Evolutionary conservation across 257 asterid species (phyloP).

Genomic region (Nicotiana attenuata): DNA sequence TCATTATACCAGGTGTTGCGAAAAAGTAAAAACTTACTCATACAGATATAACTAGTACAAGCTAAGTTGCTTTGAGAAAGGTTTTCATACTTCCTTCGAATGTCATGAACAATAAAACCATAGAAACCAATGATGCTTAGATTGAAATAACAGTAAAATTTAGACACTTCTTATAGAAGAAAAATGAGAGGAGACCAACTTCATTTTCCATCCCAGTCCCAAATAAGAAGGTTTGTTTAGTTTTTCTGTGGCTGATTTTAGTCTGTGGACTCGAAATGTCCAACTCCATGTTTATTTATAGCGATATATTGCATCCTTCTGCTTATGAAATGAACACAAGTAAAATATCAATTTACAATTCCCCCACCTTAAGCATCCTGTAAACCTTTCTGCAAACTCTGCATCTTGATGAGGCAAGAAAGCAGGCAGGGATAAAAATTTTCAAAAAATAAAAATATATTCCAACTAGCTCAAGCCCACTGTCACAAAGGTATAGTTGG

Average conservation of each 20-base stretch:
- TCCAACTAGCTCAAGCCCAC: too few relatives aligned
- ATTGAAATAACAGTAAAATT: not conserved
- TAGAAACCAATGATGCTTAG: not conserved
- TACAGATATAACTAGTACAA: too few relatives aligned
- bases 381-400: too few relatives aligned
- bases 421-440: too few relatives aligned
- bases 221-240: not conserved
- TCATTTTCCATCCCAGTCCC: not conserved
- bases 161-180: not conserved
- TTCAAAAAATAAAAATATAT: too few relatives aligned
- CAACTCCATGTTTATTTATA: not conserved
- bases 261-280: not conserved
- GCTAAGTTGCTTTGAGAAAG: not conserved
- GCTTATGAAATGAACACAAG: not conserved
- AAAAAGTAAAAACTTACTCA: not conserved
- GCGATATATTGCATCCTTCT: not conserved
- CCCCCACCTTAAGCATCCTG: not conserved
- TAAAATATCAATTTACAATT: not conserved
- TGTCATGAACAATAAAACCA: not conserved
- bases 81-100: not conserved
- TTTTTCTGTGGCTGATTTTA: not conserved
- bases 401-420: too few relatives aligned
- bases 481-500: too few relatives aligned
- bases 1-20: not conserved
- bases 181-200: not conserved